Percentiles rank a stretch among this genome's conserved stretches.
Evolutionary conservation across 139 green algal species (phyloP).

Genomic region (Gonium pectorale): DNA sequence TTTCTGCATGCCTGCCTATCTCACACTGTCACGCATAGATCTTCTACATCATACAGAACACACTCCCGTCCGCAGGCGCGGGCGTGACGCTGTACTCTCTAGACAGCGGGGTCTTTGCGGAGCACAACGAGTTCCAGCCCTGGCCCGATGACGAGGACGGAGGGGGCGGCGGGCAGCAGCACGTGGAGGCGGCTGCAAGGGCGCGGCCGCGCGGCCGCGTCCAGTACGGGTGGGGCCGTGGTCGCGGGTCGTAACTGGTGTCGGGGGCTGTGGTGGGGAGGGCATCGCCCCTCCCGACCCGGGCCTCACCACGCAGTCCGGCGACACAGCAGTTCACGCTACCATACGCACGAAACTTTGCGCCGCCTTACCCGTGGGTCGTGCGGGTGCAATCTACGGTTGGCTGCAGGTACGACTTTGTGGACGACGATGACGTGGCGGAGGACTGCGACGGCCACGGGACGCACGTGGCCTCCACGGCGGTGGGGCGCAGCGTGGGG

Average conservation of each 20-base stretch:
- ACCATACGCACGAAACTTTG: no score
- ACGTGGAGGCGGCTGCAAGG: background rate
- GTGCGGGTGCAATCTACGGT: background rate
- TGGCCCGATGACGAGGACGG: background rate
- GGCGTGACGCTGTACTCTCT: conserved; percentile 83
- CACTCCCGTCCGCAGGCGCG: conserved; percentile 46
- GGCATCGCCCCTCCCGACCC: no score
- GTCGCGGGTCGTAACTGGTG: no score
- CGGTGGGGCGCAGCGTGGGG: conserved; percentile 74
- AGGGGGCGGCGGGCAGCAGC: background rate
- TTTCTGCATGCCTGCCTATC: no score
- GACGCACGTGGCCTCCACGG: conserved; percentile 78
- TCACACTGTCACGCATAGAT: no score
- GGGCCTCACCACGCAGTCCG: no score
- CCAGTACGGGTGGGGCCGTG: background rate
- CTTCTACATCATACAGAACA: no score
- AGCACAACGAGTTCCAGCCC: conserved; percentile 75
- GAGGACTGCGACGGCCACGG: conserved; percentile 86
- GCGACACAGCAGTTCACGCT: no score
- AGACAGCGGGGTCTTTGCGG: conserved; percentile 70
- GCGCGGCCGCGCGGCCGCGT: background rate
- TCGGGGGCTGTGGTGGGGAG: no score
- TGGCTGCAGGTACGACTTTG: conserved; percentile 72
- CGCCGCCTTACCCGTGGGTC: background rate
- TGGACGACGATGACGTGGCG: conserved; percentile 65